Evolutionary conservation across 345 rosid genomes (phyloP).

Genomic region (Rhodamnia argentea): DNA sequence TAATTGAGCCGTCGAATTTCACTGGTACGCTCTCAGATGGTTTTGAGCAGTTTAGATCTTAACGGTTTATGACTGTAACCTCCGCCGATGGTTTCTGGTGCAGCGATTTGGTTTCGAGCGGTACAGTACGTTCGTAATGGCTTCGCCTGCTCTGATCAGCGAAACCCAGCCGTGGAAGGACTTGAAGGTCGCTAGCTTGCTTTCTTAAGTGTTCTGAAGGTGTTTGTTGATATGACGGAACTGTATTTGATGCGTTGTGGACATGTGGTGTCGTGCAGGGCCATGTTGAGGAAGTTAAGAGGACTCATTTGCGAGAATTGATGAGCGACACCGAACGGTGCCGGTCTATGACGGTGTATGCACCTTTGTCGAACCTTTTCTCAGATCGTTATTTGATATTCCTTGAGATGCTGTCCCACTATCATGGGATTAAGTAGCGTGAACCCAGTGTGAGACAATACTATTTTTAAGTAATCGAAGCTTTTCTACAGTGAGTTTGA

Average conservation of each 20-base stretch:
- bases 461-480: not conserved
- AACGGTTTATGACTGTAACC: not conserved
- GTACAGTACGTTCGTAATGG: constrained; percentile 18
- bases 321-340: constrained; percentile 61
- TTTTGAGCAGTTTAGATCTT: not conserved
- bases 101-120: not conserved
- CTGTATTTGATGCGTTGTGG: not conserved
- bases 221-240: not conserved
- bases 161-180: constrained; percentile 76
- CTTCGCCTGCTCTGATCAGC: constrained; percentile 55
- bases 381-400: not conserved
- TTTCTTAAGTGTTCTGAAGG: not conserved
- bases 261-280: constrained; percentile 13
- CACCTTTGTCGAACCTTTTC: not conserved
- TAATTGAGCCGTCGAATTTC: not conserved
- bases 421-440: not conserved
- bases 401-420: not conserved
- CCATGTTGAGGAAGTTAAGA: constrained; percentile 63
- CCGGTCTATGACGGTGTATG: constrained; percentile 71
- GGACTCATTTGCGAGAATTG: constrained; percentile 75
- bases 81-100: not conserved
- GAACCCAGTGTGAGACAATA: not conserved
- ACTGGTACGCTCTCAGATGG: not conserved
- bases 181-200: constrained; percentile 46
- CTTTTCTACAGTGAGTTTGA: constrained; percentile 54